Conservation (phyloP, 2,329 filamentous ascomycete genomes). For the Fusarium sp. region DNA sequence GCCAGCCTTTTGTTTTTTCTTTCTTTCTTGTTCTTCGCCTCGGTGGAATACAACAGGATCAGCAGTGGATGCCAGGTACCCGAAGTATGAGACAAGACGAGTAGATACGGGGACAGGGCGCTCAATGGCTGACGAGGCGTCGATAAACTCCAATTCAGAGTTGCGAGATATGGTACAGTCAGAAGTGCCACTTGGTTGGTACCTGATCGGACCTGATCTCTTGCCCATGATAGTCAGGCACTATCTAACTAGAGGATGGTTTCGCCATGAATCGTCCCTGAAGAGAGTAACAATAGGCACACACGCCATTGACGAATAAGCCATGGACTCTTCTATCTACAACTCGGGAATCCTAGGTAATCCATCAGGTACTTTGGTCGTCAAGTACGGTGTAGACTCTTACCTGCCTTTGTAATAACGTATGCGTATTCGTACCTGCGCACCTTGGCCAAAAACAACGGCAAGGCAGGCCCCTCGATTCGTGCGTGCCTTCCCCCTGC, state of each 20-base stretch:
- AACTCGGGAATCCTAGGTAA: neutral
- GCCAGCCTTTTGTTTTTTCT: constrained; percentile 1
- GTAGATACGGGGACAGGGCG: neutral
- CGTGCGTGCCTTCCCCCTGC: neutral
- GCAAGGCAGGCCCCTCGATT: neutral
- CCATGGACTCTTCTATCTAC: neutral
- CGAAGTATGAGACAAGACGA: neutral
- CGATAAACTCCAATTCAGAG: neutral
- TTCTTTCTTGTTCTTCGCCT: neutral
- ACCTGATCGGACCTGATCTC: neutral
- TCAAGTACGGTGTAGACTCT: neutral
- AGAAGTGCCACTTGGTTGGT: neutral
- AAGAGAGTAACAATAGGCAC: neutral
- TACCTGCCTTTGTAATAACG: neutral
- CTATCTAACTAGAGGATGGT: neutral
- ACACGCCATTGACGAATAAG: neutral
- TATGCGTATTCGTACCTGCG: constrained; percentile 29
- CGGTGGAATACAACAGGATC: neutral
- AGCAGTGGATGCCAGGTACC: constrained; percentile 7
- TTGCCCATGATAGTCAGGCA: neutral
- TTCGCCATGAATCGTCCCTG: neutral
- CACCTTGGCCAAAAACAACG: neutral
- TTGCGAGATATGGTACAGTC: neutral
- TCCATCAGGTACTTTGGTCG: neutral
- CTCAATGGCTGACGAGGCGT: neutral